Conservation (phyloP, 352 stramenopile species). For the Elongisporangium undulatum region DNA sequence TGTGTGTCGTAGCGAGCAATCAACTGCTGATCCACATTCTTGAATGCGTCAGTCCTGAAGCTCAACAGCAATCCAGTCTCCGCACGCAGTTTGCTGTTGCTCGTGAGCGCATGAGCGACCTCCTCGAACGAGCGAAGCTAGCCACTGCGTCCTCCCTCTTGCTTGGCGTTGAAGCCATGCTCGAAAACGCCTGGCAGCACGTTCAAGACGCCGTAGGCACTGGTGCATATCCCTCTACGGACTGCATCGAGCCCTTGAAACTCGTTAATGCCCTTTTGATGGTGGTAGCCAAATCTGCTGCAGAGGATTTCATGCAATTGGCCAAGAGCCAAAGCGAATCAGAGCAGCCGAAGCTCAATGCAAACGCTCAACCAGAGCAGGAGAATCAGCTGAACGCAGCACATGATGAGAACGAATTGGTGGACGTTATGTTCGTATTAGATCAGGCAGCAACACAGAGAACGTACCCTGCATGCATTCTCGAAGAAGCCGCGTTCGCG, state of each 20-base stretch:
- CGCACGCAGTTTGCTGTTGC: neutral
- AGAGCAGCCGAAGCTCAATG: neutral
- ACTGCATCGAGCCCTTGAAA: neutral
- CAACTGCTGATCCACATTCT: neutral
- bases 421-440: conserved; percentile 25
- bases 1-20: neutral
- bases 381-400: neutral
- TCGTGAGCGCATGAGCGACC: neutral
- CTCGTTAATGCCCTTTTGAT: neutral
- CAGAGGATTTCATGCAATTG: neutral
- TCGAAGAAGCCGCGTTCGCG: conserved; percentile 34
- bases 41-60: neutral
- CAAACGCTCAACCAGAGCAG: neutral
- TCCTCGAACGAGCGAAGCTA: neutral
- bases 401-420: neutral
- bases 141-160: neutral
- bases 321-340: neutral
- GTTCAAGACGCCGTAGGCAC: neutral
- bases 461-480: conserved; percentile 30
- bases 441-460: conserved; percentile 21
- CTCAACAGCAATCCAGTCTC: neutral
- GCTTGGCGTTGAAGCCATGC: neutral
- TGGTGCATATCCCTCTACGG: neutral
- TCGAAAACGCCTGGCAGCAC: neutral
- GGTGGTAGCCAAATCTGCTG: neutral